Evolutionary conservation across 495 filamentous ascomycete genomes (phyloP), one percentile per base, ranked within the genome.

Genomic region (Hyaloscypha variabilis): DNA sequence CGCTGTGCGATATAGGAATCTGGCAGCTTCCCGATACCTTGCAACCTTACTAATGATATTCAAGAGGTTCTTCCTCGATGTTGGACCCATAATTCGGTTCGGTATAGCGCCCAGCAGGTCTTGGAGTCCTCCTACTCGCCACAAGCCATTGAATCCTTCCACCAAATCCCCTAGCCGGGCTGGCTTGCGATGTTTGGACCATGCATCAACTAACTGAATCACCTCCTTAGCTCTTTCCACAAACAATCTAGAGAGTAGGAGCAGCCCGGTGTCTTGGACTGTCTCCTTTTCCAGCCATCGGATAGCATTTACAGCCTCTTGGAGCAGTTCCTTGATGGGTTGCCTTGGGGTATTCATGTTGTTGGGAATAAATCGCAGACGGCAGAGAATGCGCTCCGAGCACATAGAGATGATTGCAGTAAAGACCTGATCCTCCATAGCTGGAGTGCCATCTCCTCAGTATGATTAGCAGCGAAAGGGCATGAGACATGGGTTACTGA

Each of bases 361-460:
- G 70, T 60, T 67, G 29, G 29, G 72, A 31, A 39, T 64, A 63
- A 71, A 57, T 58, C 71, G 62, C 65, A 78, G 60, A 42, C 71
- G 74, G 42, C 65, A 66, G 42, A 79, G 62, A 11, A 81, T 77
- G 1, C 77, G 75, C 6, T 42, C 19, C 46, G 63, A 65, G 58
- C 74, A 82, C 72, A 81, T 74, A 8, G 71, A 64, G 14, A 77
- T 57, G 21, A 81, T 75, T 25, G 68, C 68, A 28, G 64, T 63
- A 24, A 81, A 72, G 1, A 81, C 63, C 6, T 67, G 34, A 17
- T 68, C 57, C 60, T 77, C 70, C 19, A 74, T 29, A 1, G 56
- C 31, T 28, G 14, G 26, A 21, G 63, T 46, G 19, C 24, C 3
- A 57, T 51, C 68, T 71, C 19, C 39, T 56, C 26, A 10, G 23